Evolutionary conservation across 306 rosid species (phyloP).

Genomic region (Oemleria cerasiformis): DNA sequence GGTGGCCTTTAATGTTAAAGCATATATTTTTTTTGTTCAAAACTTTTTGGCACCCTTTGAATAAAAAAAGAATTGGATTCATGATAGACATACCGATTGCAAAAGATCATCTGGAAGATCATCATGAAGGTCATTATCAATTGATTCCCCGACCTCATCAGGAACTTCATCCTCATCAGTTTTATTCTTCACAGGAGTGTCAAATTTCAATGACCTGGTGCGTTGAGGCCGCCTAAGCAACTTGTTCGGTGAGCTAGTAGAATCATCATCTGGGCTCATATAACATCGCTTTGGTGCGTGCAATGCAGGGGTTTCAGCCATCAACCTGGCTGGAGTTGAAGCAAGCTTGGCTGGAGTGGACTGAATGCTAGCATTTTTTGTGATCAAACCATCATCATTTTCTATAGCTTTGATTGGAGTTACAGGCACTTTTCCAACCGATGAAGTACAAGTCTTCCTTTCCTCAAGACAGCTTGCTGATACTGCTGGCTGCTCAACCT

Average conservation of each 20-base stretch:
- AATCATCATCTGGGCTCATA: constrained; percentile 51
- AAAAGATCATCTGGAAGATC: constrained; percentile 56
- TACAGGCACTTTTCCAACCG: constrained; percentile 8
- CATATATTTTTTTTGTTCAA: too few species aligned
- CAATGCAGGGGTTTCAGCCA: constrained; percentile 61
- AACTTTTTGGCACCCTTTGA: too few species aligned
- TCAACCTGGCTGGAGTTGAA: constrained; percentile 30
- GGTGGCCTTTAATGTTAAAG: too few species aligned
- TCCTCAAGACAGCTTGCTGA: constrained; percentile 21
- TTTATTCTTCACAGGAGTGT: constrained; percentile 60
- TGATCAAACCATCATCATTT: constrained; percentile 25
- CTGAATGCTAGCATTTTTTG: constrained; percentile 13
- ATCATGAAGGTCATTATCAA: constrained; percentile 41
- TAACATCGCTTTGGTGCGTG: constrained; percentile 42
- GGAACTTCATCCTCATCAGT: constrained; percentile 18
- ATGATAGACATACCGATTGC: constrained; percentile 59
- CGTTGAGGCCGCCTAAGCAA: constrained; percentile 57
- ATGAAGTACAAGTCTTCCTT: constrained; percentile 23
- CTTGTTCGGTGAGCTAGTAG: constrained; percentile 34
- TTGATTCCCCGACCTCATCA: constrained; percentile 21
- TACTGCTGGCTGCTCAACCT: constrained; percentile 18
- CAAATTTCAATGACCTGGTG: constrained; percentile 62
- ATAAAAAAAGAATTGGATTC: neutral
- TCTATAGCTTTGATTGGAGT: constrained; percentile 44
- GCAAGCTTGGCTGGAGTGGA: constrained; percentile 53